A percentile compares a stretch with the other conserved stretches of the same genome.
Conservation (phyloP, 1,284 basidiomycete genomes). For the Puccinia brachypodii region DNA sequence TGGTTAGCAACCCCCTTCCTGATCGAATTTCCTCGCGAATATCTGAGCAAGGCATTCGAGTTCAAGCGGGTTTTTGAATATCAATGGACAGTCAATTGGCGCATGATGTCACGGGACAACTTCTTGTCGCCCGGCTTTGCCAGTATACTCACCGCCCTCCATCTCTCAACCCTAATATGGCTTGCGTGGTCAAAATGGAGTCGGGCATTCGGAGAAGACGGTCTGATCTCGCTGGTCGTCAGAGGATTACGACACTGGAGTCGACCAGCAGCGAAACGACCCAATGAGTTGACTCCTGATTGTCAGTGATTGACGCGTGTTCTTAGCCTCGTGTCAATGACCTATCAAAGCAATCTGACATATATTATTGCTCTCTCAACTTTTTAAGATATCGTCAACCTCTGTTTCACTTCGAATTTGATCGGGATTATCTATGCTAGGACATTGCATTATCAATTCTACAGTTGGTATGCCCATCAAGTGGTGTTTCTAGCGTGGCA, state of each 20-base stretch:
- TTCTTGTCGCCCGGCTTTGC: conserved; percentile 73
- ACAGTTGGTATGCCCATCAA: conserved; percentile 94
- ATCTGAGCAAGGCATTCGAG: conserved; percentile 78
- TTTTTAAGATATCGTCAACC: conserved; percentile 70
- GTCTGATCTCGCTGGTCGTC: conserved; percentile 63
- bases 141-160: conserved; percentile 66
- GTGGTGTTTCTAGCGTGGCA: conserved; percentile 80
- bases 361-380: background rate
- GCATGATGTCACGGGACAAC: conserved; percentile 71
- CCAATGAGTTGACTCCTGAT: conserved; percentile 12
- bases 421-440: conserved; percentile 88
- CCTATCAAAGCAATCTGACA: background rate
- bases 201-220: conserved; percentile 63
- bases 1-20: conserved; percentile 74
- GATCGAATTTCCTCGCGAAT: conserved; percentile 65
- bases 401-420: conserved; percentile 86
- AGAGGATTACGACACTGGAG: conserved; percentile 64
- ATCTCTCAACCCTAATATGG: conserved; percentile 64
- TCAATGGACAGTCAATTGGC: conserved; percentile 99
- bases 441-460: conserved; percentile 98
- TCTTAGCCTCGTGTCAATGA: background rate
- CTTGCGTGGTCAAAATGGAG: conserved; percentile 73
- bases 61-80: conserved; percentile 85
- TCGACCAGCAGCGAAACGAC: conserved; percentile 27
- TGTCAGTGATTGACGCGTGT: background rate